Conservation (phyloP, 2,329 filamentous ascomycete species). For the Macrophomina phaseolina region DNA sequence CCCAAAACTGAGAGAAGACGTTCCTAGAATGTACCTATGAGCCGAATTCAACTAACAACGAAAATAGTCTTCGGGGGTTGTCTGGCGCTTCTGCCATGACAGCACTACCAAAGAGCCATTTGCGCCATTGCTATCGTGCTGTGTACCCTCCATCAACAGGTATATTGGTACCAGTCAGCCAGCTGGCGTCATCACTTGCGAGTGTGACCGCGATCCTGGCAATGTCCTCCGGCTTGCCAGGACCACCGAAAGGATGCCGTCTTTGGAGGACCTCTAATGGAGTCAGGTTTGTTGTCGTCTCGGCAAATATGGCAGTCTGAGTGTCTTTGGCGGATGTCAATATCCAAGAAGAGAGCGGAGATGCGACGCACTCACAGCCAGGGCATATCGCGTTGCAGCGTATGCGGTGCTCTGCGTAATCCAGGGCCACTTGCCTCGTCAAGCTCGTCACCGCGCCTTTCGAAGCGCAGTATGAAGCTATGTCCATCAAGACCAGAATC, state of each 20-base stretch:
- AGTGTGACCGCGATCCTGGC: constrained; percentile 51
- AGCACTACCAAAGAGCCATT: too few relatives aligned
- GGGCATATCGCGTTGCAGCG: constrained; percentile 62
- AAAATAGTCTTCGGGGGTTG: too few relatives aligned
- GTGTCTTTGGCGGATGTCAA: not conserved
- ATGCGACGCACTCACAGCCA: constrained; percentile 47
- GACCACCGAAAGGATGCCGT: constrained; percentile 41
- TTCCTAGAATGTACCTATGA: too few relatives aligned
- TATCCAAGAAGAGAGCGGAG: not conserved
- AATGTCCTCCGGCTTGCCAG: constrained; percentile 40
- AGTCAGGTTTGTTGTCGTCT: not conserved
- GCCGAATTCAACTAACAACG: too few relatives aligned
- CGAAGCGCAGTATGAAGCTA: constrained; percentile 51
- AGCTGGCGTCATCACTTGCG: constrained; percentile 53
- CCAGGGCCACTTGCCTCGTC: constrained; percentile 56
- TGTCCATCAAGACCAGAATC: not conserved
- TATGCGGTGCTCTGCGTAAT: constrained; percentile 56
- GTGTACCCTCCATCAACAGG: constrained; percentile 51
- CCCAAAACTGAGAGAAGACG: too few relatives aligned
- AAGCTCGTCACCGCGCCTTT: constrained; percentile 56
- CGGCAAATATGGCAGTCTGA: not conserved
- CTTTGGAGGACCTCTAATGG: constrained; percentile 11
- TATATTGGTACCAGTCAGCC: constrained; percentile 48
- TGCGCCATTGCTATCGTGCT: not conserved
- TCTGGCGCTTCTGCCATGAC: too few relatives aligned